Base-by-base conservation (phyloP, 805 yeast species). In the Metschnikowia chrysomelidarum region DNA sequence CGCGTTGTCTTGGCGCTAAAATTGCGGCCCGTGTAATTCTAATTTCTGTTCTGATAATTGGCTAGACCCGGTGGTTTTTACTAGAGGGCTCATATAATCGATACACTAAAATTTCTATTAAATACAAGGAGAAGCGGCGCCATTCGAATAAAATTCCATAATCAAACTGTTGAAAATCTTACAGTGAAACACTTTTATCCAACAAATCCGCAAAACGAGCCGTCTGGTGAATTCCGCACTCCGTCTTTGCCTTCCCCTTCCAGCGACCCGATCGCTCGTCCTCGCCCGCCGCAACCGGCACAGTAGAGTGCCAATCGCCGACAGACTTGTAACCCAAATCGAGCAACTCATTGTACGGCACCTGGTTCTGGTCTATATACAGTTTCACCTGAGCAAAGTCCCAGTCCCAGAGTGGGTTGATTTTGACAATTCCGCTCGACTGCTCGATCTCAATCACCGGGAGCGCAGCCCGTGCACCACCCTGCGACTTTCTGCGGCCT, bases 231-330 rank as follows among this genome's bases (percentile, higher is more conserved):
- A 91, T 88, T 3, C 98, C 98, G 63, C 98, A 91, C 58, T 91
- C 98, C 0, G 96, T 87, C 67, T 91, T 91, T 8, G 78, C 73
- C 56, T 82, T 75, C 2, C 96, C 97, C 67, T 84, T 82, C 98
- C 98, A 91, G 53, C 98, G 76, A 1, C 98, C 98, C n/a, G 93
- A 78, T 46, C 98, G 75, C 59, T 91, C 98, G 54, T 91, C 97
- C 56, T 87, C 97, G 7, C 94, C 96, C 28, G 84, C 96, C 6
- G 66, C 73, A 8, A 87, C 95, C 2, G 98, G 97, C 19, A 64
- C 78, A 0, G 98, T 91, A 1, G 95, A 86, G 59, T 91, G 98
- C 76, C 89, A 91, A 59, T 91, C 98, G 1, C 98, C 98, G 11
- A 91, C 76, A 0, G 96, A 86, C 53, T 87, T 81, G 61, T 89